Percentiles rank a stretch among this genome's conserved stretches.
Conservation (phyloP, 192 early-diverging fungal genomes). For the Coemansia sp. region DNA sequence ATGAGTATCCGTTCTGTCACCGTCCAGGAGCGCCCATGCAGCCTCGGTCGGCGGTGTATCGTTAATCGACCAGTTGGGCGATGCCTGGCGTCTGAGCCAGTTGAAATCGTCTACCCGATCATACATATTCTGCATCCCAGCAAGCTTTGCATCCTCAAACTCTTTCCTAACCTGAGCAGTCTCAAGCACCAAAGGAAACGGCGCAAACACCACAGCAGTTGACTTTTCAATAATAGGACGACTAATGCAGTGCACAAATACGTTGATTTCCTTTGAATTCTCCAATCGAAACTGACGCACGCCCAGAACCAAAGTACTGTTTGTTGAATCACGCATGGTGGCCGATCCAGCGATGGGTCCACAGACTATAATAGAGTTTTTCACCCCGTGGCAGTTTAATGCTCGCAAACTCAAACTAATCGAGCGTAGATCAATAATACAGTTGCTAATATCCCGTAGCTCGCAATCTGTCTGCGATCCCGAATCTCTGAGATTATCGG, state of each 20-base stretch:
- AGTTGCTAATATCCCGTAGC: constrained; percentile 50
- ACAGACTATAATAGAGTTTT: constrained; percentile 62
- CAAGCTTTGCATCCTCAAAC: neutral
- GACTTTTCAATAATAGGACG: constrained; percentile 88
- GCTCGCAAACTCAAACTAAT: constrained; percentile 56
- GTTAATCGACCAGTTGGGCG: constrained; percentile 89
- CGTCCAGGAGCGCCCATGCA: too few species aligned
- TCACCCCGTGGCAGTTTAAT: constrained; percentile 71
- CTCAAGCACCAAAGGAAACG: constrained; percentile 48
- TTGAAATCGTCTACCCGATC: constrained; percentile 85
- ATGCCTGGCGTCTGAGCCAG: constrained; percentile 75
- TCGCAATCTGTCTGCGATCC: constrained; percentile 28
- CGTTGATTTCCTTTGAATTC: constrained; percentile 57
- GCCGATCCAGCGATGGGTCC: constrained; percentile 69
- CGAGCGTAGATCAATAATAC: constrained; percentile 63
- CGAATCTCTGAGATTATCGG: neutral
- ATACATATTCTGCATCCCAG: constrained; percentile 45
- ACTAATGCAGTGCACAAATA: constrained; percentile 68
- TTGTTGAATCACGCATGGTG: constrained; percentile 62
- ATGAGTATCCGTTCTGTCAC: too few species aligned
- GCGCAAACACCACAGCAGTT: constrained; percentile 61
- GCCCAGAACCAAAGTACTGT: constrained; percentile 60
- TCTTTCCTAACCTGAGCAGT: constrained; percentile 22
- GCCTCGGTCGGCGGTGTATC: too few species aligned
- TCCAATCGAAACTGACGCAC: constrained; percentile 90